These are phyloP conservation scores for Penicillium coffeae DNA, from an alignment of 495 filamentous ascomycete species.

Conservation along the genomic window DNA sequence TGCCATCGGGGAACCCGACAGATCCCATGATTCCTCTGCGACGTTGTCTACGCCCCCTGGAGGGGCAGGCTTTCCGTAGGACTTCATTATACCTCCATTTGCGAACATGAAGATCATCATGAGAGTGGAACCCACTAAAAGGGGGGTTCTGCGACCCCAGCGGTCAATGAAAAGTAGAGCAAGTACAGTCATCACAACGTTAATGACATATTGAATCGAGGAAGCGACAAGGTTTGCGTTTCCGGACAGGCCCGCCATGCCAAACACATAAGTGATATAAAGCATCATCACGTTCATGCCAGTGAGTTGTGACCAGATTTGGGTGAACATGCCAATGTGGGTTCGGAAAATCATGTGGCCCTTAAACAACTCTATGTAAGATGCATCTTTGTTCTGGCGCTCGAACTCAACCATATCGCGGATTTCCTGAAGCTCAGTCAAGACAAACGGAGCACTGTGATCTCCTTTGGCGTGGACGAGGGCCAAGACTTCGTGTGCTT, in stretches of 20 bases:
- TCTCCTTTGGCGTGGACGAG: constrained; percentile 65
- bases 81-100: constrained; percentile 65
- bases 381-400: constrained; percentile 55
- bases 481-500: constrained; percentile 56
- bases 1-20: constrained; percentile 26
- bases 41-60: constrained; percentile 37
- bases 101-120: constrained; percentile 68
- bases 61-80: constrained; percentile 49
- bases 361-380: constrained; percentile 65
- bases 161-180: constrained; percentile 57
- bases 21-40: constrained; percentile 35
- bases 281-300: constrained; percentile 89
- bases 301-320: constrained; percentile 81
- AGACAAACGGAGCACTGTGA: constrained; percentile 54
- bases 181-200: constrained; percentile 51
- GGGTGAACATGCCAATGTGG: constrained; percentile 69
- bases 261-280: constrained; percentile 62
- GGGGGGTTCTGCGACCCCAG: constrained; percentile 62
- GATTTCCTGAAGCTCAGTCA: constrained; percentile 66
- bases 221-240: constrained; percentile 57
- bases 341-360: constrained; percentile 72
- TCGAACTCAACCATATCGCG: constrained; percentile 67
- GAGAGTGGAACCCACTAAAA: constrained; percentile 59
- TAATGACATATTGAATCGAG: constrained; percentile 71
- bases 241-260: constrained; percentile 62